Conservation (phyloP, 2,329 filamentous ascomycete species). For the Alternaria conjuncta region DNA sequence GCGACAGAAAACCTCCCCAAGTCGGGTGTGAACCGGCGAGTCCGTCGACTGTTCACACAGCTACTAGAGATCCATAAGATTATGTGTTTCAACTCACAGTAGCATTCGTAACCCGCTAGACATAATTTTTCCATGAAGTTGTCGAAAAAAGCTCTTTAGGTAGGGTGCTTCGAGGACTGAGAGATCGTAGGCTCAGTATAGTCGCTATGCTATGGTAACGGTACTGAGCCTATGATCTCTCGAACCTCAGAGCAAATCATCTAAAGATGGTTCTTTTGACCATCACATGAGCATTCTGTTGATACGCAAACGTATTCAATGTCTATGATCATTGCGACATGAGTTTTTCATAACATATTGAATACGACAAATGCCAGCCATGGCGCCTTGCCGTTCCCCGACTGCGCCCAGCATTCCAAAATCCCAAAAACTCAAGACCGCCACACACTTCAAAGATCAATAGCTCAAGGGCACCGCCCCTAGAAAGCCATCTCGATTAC, state of each 20-base stretch:
- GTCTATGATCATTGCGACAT: neutral
- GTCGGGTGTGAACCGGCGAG: neutral
- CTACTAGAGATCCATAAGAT: neutral
- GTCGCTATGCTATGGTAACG: neutral
- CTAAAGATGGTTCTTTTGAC: neutral
- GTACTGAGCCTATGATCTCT: neutral
- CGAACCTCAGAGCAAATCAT: neutral
- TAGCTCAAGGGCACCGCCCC: neutral
- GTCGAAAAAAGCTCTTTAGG: neutral
- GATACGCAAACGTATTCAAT: neutral
- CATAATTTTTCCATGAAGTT: neutral
- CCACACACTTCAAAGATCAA: too few species aligned
- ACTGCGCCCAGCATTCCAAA: neutral
- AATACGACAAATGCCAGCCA: neutral
- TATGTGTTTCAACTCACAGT: neutral
- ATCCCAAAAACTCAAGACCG: neutral
- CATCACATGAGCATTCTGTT: neutral
- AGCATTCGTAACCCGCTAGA: neutral
- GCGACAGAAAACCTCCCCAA: neutral
- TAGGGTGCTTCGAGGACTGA: neutral
- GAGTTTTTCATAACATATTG: neutral
- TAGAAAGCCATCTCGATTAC: neutral
- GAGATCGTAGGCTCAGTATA: neutral
- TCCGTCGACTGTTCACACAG: neutral
- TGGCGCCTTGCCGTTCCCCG: neutral